These are phyloP conservation scores for Suhomyces kilbournensis DNA, from an alignment of 805 yeast species.

Conservation along the genomic window DNA sequence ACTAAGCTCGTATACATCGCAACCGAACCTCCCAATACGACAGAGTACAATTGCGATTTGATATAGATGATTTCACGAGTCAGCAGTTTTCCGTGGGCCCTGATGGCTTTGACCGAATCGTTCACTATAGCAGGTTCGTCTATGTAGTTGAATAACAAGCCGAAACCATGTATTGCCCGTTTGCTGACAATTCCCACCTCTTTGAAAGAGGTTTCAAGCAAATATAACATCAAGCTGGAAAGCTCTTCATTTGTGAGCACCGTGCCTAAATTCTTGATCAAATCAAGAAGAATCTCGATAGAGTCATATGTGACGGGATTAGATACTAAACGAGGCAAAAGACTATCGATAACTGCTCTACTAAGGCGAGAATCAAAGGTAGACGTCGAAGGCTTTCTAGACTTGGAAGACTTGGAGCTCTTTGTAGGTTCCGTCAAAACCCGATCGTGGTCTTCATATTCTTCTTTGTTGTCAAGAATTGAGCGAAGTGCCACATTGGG, in stretches of 20 bases:
- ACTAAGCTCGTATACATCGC: slow-evolving; percentile 5
- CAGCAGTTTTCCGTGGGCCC: background rate
- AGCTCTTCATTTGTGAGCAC: slow-evolving; percentile 38
- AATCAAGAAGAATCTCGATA: slow-evolving; percentile 58
- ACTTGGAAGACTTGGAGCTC: background rate
- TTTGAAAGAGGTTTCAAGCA: slow-evolving; percentile 38
- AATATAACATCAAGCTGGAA: slow-evolving; percentile 17
- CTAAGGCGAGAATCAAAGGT: slow-evolving; percentile 15
- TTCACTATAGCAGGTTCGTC: slow-evolving; percentile 2
- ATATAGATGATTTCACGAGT: slow-evolving; percentile 1
- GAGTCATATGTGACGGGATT: slow-evolving; percentile 47
- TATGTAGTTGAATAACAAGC: slow-evolving; percentile 31
- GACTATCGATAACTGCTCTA: slow-evolving; percentile 28
- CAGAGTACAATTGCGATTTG: slow-evolving; percentile 8
- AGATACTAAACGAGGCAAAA: slow-evolving; percentile 39
- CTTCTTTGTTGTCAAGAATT: slow-evolving; percentile 25
- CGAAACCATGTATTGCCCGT: slow-evolving; percentile 48
- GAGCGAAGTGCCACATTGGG: slow-evolving; percentile 53
- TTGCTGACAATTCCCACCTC: slow-evolving; percentile 46
- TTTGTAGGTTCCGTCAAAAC: background rate
- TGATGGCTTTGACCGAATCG: background rate
- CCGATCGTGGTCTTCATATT: background rate
- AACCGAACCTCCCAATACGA: slow-evolving; percentile 2
- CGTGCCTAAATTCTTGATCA: slow-evolving; percentile 49
- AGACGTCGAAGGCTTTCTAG: background rate